Evolutionary conservation across 768 basidiomycete genomes (phyloP), one percentile per base, ranked within the genome.

Genomic region (Fomitopsis serialis): DNA sequence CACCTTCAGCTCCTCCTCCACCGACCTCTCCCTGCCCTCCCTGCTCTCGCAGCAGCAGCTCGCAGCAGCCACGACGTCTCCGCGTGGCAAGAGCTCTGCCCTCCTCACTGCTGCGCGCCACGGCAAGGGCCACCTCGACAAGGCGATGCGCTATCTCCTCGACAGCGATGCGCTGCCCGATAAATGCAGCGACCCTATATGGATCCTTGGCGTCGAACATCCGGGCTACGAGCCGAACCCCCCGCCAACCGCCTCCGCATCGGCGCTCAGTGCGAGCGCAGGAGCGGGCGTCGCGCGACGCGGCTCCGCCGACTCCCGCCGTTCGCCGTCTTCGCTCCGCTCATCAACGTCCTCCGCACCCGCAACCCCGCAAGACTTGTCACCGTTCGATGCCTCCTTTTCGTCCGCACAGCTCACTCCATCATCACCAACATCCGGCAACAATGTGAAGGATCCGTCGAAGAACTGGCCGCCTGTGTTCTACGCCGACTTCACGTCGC

Each of bases 151-250:
- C 43, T 91, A 93, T 70, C 74, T 98, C n/a, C 77, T 96, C 56
- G 95, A 98, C 71, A 82, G 82, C 59, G 95, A 98, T 68, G 82
- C 92, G 17, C 81, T 78, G 2, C 91, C 89, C 1, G 93, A 97
- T 67, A 85, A 79, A 63, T 93, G 84, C 50, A 63, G 78, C 0
- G 90, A 94, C 19, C 80, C 86, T 0, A 96, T 98, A 25, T 97
- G 93, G 93, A 70, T 97, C 1, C 75, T 97, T 22, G 95, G 94
- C 36, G 84, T 92, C 2, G 77, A 80, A 57, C 92, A 93, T 55
- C 78, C 81, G 2, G 90, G 89, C 0, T 90, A 84, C 59, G 88
- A 87, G 57, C 69, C 73, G 9, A 58, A 67, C 0, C 64, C 68
- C 10, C 43, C 60, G 25, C 54, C 66, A 24, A 34, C 59, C 2